Evolutionary conservation across 2,329 filamentous ascomycete species (phyloP).

Genomic region (Epichloe gansuensis): DNA sequence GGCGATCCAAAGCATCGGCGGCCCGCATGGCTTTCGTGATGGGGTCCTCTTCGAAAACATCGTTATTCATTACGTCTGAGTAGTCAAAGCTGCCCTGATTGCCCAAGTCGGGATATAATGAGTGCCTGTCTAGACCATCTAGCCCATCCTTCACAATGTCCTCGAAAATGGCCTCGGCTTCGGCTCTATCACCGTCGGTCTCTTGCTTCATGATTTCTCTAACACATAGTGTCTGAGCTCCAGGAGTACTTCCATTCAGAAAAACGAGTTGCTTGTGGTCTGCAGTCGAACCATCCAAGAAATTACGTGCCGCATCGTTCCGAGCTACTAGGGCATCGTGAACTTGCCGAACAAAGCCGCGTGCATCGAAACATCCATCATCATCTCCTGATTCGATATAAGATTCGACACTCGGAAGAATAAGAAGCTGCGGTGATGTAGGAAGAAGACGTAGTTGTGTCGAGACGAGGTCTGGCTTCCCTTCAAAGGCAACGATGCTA

Average conservation of each 20-base stretch:
- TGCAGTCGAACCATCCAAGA: slow-evolving; percentile 33
- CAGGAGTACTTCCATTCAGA: slow-evolving; percentile 44
- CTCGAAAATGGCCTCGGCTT: slow-evolving; percentile 39
- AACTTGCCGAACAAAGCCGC: slow-evolving; percentile 31
- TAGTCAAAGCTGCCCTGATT: not conserved
- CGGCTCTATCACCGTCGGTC: slow-evolving; percentile 33
- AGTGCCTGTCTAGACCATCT: slow-evolving; percentile 20
- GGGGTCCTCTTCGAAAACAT: slow-evolving; percentile 35
- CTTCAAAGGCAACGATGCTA: slow-evolving; percentile 48
- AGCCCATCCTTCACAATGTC: slow-evolving; percentile 38
- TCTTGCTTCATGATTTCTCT: slow-evolving; percentile 38
- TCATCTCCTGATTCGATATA: slow-evolving; percentile 2
- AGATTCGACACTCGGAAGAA: slow-evolving; percentile 31
- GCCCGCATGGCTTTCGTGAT: slow-evolving; percentile 43
- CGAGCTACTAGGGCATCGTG: slow-evolving; percentile 37
- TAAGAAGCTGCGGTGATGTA: slow-evolving; percentile 42
- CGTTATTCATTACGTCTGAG: slow-evolving; percentile 1
- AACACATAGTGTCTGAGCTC: slow-evolving; percentile 42
- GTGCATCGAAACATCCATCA: slow-evolving; percentile 15
- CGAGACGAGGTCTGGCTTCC: slow-evolving; percentile 38
- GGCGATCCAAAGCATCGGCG: slow-evolving; percentile 42
- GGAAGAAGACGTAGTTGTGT: slow-evolving; percentile 49
- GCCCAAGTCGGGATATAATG: slow-evolving; percentile 10
- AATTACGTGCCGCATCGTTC: slow-evolving; percentile 34
- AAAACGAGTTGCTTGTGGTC: slow-evolving; percentile 44